Evolutionary conservation across 2,329 filamentous ascomycete genomes (phyloP).

Genomic region (Ophiobolus disseminans): DNA sequence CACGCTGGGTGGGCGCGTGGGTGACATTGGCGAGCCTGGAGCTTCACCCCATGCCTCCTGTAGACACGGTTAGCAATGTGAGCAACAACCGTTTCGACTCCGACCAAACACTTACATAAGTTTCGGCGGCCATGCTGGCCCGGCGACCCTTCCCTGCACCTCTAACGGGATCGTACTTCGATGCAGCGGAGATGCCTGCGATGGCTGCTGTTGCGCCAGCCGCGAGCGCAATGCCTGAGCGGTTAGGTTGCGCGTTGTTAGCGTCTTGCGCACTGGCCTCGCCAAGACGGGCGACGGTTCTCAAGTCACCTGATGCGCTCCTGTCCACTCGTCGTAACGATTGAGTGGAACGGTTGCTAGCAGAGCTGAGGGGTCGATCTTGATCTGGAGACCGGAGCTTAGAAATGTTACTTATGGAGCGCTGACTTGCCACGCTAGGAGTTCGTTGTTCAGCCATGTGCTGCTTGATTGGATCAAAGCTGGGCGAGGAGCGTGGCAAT

Average conservation of each 20-base stretch:
- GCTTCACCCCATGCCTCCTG: conserved; percentile 95
- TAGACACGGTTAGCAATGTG: conserved; percentile 35
- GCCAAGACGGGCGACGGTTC: conserved; percentile 69
- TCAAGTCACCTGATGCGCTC: conserved; percentile 76
- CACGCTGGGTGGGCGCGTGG: conserved; percentile 92
- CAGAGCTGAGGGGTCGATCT: conserved; percentile 67
- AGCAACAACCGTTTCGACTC: conserved; percentile 12
- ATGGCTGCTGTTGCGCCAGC: conserved; percentile 48
- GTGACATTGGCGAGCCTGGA: conserved; percentile 87
- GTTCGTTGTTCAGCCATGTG: conserved; percentile 45
- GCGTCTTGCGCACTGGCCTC: conserved; percentile 51
- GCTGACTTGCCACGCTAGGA: conserved; percentile 54
- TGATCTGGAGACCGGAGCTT: conserved; percentile 53
- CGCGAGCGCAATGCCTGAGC: conserved; percentile 41
- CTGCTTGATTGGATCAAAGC: conserved; percentile 45
- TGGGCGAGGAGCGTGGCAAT: conserved; percentile 45
- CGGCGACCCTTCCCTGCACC: conserved; percentile 88
- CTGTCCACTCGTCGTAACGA: conserved; percentile 74
- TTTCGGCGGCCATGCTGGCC: conserved; percentile 82
- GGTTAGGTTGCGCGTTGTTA: conserved; percentile 41
- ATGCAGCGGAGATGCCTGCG: conserved; percentile 58
- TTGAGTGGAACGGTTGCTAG: conserved; percentile 67
- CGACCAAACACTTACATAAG: conserved; percentile 75
- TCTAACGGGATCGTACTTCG: conserved; percentile 75
- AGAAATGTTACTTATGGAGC: conserved; percentile 51